Conservation (phyloP, 305 asterid genomes). For the Ruellia speciosa region DNA sequence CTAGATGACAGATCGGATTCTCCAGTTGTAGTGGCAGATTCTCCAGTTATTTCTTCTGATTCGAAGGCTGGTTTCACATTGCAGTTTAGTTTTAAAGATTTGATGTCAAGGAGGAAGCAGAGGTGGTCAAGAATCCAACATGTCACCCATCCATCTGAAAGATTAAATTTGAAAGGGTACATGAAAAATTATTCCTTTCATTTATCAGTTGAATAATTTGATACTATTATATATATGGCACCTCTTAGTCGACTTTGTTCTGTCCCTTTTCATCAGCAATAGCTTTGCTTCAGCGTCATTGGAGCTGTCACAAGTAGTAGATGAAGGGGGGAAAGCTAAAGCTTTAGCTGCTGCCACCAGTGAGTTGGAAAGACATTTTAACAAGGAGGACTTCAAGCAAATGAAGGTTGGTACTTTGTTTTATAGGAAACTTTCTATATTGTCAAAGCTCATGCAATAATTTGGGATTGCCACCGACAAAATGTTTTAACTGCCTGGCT, state of each 20-base stretch:
- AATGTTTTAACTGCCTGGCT: slow-evolving; percentile 7
- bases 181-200: slow-evolving; percentile 17
- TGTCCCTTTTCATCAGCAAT: slow-evolving; percentile 29
- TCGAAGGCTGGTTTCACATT: slow-evolving; percentile 50
- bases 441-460: slow-evolving; percentile 12
- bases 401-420: slow-evolving; percentile 58
- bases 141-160: slow-evolving; percentile 34
- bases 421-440: slow-evolving; percentile 17
- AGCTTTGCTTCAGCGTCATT: slow-evolving; percentile 70
- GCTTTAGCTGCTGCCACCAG: slow-evolving; percentile 85
- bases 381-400: slow-evolving; percentile 69
- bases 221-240: slow-evolving; percentile 3
- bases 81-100: slow-evolving; percentile 68
- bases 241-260: slow-evolving; percentile 15
- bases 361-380: slow-evolving; percentile 85
- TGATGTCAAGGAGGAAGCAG: slow-evolving; percentile 65
- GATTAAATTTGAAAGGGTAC: slow-evolving; percentile 48
- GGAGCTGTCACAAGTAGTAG: slow-evolving; percentile 54
- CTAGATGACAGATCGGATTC: slow-evolving; percentile 30
- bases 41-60: slow-evolving; percentile 51
- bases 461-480: slow-evolving; percentile 12
- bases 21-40: slow-evolving; percentile 30
- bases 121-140: slow-evolving; percentile 47
- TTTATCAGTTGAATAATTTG: slow-evolving; percentile 7
- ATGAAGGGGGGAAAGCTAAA: slow-evolving; percentile 65